Conservation (phyloP, 164 flowering plant genomes). For the Taxillus chinensis region DNA sequence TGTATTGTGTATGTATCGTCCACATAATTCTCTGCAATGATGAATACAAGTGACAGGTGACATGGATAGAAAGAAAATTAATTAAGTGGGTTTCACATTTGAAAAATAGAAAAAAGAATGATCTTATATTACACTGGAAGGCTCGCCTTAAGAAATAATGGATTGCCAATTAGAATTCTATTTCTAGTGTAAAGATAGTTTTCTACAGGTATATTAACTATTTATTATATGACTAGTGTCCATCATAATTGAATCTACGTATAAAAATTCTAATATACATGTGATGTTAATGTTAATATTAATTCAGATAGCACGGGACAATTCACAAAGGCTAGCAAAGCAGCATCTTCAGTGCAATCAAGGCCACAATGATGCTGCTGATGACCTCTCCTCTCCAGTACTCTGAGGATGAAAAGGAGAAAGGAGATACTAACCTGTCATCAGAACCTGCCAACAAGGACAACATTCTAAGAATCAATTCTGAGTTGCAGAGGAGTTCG, state of each 20-base stretch:
- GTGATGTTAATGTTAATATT: not conserved
- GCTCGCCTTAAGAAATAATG: no score
- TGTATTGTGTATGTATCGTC: not conserved
- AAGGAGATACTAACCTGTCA: slow-evolving; percentile 22
- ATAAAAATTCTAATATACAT: not conserved
- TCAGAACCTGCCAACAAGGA: slow-evolving; percentile 19
- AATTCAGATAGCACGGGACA: slow-evolving; percentile 63
- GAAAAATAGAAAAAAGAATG: no score
- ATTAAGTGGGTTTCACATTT: no score
- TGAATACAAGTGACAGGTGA: not conserved
- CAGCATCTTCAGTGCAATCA: slow-evolving; percentile 52
- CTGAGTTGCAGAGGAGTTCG: slow-evolving; percentile 46
- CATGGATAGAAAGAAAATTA: not conserved
- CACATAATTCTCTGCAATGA: not conserved
- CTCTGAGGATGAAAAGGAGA: slow-evolving; percentile 80
- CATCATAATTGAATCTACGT: not conserved
- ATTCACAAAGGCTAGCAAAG: slow-evolving; percentile 43
- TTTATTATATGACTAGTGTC: not conserved
- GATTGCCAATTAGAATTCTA: no score
- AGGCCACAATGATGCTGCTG: slow-evolving; percentile 60
- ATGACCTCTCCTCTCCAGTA: slow-evolving; percentile 55
- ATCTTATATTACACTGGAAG: no score
- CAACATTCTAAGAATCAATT: slow-evolving; percentile 32
- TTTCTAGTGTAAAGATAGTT: no score
- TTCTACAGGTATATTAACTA: no score